A percentile compares a stretch with the other conserved stretches of the same genome.
Conservation (phyloP, 2,329 filamentous ascomycete species). For the Nemania sp. region DNA sequence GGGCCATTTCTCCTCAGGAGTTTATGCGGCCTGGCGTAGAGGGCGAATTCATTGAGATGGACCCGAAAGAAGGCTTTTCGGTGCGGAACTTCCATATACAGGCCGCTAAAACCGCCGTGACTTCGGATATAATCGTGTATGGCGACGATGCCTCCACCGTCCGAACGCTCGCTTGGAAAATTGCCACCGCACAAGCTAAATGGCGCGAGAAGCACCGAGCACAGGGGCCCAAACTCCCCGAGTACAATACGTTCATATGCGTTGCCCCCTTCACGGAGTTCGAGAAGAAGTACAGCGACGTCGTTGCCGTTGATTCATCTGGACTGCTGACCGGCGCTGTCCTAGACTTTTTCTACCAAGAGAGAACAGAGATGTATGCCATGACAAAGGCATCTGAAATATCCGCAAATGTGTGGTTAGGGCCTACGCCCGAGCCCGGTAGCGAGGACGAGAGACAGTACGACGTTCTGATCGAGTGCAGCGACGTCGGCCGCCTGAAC, state of each 20-base stretch:
- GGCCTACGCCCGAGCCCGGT: conserved; percentile 76
- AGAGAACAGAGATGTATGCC: conserved; percentile 86
- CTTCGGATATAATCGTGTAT: conserved; percentile 93
- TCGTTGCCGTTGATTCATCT: conserved; percentile 74
- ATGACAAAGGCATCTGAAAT: conserved; percentile 94
- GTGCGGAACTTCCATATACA: conserved; percentile 98
- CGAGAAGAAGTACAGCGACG: conserved; percentile 67
- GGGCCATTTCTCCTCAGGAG: conserved; percentile 81
- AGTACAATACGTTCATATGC: conserved; percentile 85
- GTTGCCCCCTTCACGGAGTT: conserved; percentile 68
- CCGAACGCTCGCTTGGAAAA: conserved; percentile 66
- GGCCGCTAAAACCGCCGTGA: conserved; percentile 79
- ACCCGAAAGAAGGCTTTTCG: conserved; percentile 88
- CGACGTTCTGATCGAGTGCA: conserved; percentile 87
- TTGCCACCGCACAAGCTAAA: conserved; percentile 74
- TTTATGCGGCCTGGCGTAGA: conserved; percentile 60
- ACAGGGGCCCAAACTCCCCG: conserved; percentile 57
- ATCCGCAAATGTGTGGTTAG: conserved; percentile 85
- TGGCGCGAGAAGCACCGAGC: conserved; percentile 70
- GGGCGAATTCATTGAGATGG: conserved; percentile 75
- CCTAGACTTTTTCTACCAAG: conserved; percentile 87
- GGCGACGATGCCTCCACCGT: conserved; percentile 68
- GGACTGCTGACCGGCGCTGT: conserved; percentile 76
- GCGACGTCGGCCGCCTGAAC: conserved; percentile 79
- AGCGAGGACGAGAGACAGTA: conserved; percentile 64